A percentile compares a stretch with the other conserved stretches of the same genome.
These are phyloP conservation scores for Nannizziopsis barbatae DNA, from an alignment of 2,329 filamentous ascomycete species.

Conservation along the genomic window DNA sequence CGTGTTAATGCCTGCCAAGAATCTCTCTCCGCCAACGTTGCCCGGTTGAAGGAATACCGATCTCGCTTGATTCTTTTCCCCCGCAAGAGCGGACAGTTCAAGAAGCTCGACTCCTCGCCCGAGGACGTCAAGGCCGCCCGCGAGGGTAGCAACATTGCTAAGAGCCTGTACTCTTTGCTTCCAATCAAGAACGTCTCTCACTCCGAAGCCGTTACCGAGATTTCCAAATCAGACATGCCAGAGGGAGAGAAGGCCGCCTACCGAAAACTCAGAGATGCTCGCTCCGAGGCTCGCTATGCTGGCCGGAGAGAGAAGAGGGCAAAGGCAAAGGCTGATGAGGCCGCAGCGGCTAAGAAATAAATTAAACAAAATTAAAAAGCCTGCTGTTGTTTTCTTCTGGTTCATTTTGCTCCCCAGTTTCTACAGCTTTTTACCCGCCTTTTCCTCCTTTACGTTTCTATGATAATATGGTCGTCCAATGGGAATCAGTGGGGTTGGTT, in stretches of 20 bases:
- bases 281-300: slow-evolving; percentile 68
- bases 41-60: slow-evolving; percentile 96
- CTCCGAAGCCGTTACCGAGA: slow-evolving; percentile 54
- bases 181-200: slow-evolving; percentile 56
- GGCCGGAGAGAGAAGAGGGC: slow-evolving; percentile 89
- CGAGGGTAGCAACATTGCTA: slow-evolving; percentile 45
- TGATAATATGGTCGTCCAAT: slow-evolving; percentile 12
- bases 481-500: slow-evolving; percentile 10
- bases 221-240: slow-evolving; percentile 73
- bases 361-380: slow-evolving; percentile 23
- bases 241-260: slow-evolving; percentile 76
- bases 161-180: slow-evolving; percentile 48
- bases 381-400: slow-evolving; percentile 13
- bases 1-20: slow-evolving; percentile 96
- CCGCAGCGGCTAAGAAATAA: slow-evolving; percentile 46
- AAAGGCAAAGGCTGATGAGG: slow-evolving; percentile 65
- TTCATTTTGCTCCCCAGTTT: slow-evolving; percentile 14
- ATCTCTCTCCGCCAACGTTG: slow-evolving; percentile 86
- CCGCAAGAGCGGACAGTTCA: slow-evolving; percentile 83
- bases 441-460: slow-evolving; percentile 10
- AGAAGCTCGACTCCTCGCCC: slow-evolving; percentile 80
- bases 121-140: slow-evolving; percentile 65
- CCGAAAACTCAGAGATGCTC: slow-evolving; percentile 70
- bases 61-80: slow-evolving; percentile 95
- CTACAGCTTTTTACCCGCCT: slow-evolving; percentile 7